Percentiles rank a stretch among this genome's conserved stretches.
Evolutionary conservation across 441 rosid species (phyloP).

Genomic region (Breynia disticha): DNA sequence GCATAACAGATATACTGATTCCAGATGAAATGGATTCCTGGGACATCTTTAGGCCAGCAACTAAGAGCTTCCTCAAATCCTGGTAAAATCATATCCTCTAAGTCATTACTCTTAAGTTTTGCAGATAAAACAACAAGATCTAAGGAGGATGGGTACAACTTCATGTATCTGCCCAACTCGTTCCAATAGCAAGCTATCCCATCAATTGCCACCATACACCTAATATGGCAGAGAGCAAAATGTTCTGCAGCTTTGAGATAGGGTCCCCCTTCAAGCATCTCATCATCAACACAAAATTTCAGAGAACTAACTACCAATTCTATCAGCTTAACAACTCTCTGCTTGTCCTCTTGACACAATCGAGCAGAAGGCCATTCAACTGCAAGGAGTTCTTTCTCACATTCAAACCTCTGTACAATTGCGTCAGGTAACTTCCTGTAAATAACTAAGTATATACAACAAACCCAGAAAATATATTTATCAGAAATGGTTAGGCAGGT

Average conservation of each 20-base stretch:
- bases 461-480: conserved; percentile 96
- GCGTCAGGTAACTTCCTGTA: conserved; percentile 82
- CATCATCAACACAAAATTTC: conserved; percentile 20
- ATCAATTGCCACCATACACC: conserved; percentile 51
- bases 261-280: conserved; percentile 17
- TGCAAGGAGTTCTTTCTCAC: conserved; percentile 47
- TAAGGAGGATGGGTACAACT: conserved; percentile 52
- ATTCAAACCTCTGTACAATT: conserved; percentile 50
- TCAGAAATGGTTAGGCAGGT: conserved; percentile 81
- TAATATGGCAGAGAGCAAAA: conserved; percentile 51
- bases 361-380: conserved; percentile 60
- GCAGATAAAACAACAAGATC: conserved; percentile 62
- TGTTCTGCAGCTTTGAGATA: conserved; percentile 30
- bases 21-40: conserved; percentile 79
- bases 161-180: conserved; percentile 45
- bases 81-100: conserved; percentile 21
- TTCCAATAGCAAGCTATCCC: conserved; percentile 33
- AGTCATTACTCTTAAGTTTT: conserved; percentile 33
- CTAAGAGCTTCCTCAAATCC: conserved; percentile 66
- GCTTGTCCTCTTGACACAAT: conserved; percentile 40
- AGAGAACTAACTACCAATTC: conserved; percentile 35
- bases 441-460: conserved; percentile 91
- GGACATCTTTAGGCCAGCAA: conserved; percentile 57
- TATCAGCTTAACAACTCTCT: conserved; percentile 33
- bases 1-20: conserved; percentile 80